These are phyloP conservation scores for Leptosphaerulina australis DNA, from an alignment of 2,329 filamentous ascomycete genomes.

Conservation along the genomic window DNA sequence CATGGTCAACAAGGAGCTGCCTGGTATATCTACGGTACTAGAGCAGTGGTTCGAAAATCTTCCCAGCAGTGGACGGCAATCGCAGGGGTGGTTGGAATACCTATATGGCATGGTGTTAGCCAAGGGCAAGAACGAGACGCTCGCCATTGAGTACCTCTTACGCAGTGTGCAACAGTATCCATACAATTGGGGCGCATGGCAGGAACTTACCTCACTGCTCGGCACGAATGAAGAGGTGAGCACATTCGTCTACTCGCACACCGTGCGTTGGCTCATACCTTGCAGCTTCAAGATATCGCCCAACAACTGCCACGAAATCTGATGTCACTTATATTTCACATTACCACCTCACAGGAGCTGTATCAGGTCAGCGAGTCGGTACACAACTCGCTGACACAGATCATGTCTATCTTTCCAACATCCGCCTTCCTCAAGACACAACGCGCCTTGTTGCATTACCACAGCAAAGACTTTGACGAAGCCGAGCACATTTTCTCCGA, in stretches of 20 bases:
- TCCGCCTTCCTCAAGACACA: conserved; percentile 92
- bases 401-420: conserved; percentile 82
- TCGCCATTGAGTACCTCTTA: conserved; percentile 85
- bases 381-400: conserved; percentile 74
- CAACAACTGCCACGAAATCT: conserved; percentile 84
- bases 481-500: conserved; percentile 69
- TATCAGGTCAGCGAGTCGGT: conserved; percentile 82
- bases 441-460: conserved; percentile 85
- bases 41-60: conserved; percentile 80
- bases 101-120: conserved; percentile 88
- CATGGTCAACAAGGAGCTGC: conserved; percentile 83
- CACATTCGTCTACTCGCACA: too few relatives aligned
- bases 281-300: conserved; percentile 10
- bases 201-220: conserved; percentile 84
- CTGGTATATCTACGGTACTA: conserved; percentile 74
- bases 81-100: conserved; percentile 94
- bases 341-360: conserved; percentile 88
- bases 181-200: conserved; percentile 98
- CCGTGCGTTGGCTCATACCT: not conserved
- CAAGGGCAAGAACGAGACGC: conserved; percentile 86
- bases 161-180: conserved; percentile 86
- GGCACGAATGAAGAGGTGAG: conserved; percentile 78
- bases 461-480: conserved; percentile 77
- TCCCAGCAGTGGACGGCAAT: conserved; percentile 61
- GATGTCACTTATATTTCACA: conserved; percentile 91